These are phyloP conservation scores for Geranium brycei DNA, from an alignment of 345 rosid species.

Conservation along the genomic window DNA sequence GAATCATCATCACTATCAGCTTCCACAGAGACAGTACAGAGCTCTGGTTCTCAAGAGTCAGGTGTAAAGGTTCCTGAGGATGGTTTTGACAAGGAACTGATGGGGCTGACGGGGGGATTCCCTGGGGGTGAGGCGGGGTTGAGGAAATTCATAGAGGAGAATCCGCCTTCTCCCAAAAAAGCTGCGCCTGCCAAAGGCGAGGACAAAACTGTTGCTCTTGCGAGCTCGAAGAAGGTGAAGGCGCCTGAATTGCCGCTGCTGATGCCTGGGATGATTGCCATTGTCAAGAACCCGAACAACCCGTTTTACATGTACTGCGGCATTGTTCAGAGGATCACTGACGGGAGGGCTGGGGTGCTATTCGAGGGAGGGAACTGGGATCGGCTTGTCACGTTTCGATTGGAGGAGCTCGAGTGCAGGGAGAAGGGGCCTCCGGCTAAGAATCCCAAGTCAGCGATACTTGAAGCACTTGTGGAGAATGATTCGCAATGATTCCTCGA, in stretches of 20 bases:
- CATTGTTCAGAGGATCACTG: conserved; percentile 82
- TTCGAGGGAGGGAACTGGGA: conserved; percentile 92
- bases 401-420: conserved; percentile 71
- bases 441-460: conserved; percentile 65
- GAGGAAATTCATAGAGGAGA: conserved; percentile 48
- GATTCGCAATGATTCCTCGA: conserved; percentile 18
- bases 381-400: conserved; percentile 57
- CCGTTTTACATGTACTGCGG: conserved; percentile 84
- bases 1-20: conserved; percentile 1
- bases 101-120: conserved; percentile 86
- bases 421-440: conserved; percentile 78
- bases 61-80: conserved; percentile 31
- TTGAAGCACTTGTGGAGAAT: conserved; percentile 39
- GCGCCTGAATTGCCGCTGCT: conserved; percentile 63
- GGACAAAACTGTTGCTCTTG: conserved; percentile 1
- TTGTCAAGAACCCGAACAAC: conserved; percentile 62
- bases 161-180: conserved; percentile 49
- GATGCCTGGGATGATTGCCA: conserved; percentile 86
- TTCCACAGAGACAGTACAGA: conserved; percentile 6
- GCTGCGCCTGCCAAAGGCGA: conserved; percentile 1
- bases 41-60: not conserved
- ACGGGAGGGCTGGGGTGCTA: conserved; percentile 81
- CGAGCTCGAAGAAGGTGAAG: conserved; percentile 42
- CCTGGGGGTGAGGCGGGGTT: conserved; percentile 83
- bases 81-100: conserved; percentile 65